phyloP scores from a whole-genome alignment of 805 yeast species.

The Cyberlindnera nakhonratchasimensis region DNA sequence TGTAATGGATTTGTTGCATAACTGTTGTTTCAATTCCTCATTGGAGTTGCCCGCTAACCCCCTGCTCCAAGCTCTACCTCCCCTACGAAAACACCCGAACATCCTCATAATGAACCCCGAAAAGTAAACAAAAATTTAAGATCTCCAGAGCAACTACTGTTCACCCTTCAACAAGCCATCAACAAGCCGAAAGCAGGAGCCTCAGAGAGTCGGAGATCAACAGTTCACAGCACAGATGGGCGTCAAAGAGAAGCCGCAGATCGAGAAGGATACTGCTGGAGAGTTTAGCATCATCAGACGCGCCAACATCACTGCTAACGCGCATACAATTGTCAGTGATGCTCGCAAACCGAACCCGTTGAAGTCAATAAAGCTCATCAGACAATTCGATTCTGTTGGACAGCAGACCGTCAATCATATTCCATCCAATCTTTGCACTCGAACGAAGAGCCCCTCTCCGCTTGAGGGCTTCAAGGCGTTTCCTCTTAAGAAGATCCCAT shows the following conservation, averaged over 20 bases:
- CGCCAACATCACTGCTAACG: slow-evolving; percentile 14
- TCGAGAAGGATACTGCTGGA: slow-evolving; percentile 21
- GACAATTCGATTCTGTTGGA: not conserved
- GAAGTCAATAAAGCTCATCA: slow-evolving; percentile 6
- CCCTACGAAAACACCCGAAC: too few relatives aligned
- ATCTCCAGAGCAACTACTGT: too few relatives aligned
- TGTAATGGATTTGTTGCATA: too few relatives aligned
- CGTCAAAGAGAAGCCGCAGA: slow-evolving; percentile 2
- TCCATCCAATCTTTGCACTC: too few relatives aligned
- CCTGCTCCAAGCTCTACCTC: too few relatives aligned
- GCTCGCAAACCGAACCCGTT: slow-evolving; percentile 9
- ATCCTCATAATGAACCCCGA: too few relatives aligned
- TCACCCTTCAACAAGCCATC: too few relatives aligned
- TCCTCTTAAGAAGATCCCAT: not conserved
- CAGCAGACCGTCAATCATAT: too few relatives aligned
- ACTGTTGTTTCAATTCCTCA: too few relatives aligned
- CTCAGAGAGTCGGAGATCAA: not conserved
- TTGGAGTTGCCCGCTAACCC: too few relatives aligned
- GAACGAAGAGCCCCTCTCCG: too few relatives aligned
- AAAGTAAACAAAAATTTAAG: too few relatives aligned
- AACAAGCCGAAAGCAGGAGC: not conserved
- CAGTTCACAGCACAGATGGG: not conserved
- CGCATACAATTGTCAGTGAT: slow-evolving; percentile 8
- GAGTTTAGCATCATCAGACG: slow-evolving; percentile 23
- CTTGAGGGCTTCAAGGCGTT: not conserved